phyloP scores from a whole-genome alignment of 495 filamentous ascomycete genomes.

The Aspergillus carlsbadensis region DNA sequence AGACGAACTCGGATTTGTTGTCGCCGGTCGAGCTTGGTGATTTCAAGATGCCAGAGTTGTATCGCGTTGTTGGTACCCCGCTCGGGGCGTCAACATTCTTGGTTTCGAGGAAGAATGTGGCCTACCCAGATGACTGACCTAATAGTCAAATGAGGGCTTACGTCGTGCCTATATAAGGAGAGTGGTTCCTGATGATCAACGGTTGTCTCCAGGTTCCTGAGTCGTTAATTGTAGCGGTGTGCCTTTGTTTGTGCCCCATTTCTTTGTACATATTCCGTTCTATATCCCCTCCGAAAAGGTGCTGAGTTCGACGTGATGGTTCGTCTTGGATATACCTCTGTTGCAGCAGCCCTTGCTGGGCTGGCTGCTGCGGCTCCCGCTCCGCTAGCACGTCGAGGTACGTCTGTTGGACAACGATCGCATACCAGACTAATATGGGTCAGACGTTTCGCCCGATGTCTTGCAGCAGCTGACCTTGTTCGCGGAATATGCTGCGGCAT shows the following conservation, averaged over 20 bases:
- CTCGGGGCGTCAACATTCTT: not conserved
- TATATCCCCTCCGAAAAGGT: not conserved
- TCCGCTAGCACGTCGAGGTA: slow-evolving; percentile 32
- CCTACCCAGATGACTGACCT: not conserved
- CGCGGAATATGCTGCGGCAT: slow-evolving; percentile 67
- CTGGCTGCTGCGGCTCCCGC: slow-evolving; percentile 30
- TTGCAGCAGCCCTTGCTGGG: slow-evolving; percentile 19
- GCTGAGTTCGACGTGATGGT: slow-evolving; percentile 1
- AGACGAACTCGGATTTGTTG: not conserved
- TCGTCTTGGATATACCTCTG: slow-evolving; percentile 9
- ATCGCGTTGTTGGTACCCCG: not conserved
- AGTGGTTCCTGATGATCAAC: slow-evolving; percentile 3
- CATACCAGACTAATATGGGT: not conserved
- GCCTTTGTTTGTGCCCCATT: not conserved
- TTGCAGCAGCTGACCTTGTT: slow-evolving; percentile 55
- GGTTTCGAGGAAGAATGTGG: not conserved
- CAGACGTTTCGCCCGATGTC: slow-evolving; percentile 32
- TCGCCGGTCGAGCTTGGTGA: not conserved
- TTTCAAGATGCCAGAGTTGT: not conserved
- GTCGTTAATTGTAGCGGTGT: not conserved
- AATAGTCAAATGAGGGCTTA: not conserved
- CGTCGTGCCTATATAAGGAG: not conserved
- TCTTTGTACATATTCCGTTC: slow-evolving; percentile 7
- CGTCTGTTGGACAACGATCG: not conserved
- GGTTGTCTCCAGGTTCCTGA: not conserved